These are phyloP conservation scores for Musa troglodytarum DNA, from an alignment of 176 grass and related monocot species.

Conservation along the genomic window DNA sequence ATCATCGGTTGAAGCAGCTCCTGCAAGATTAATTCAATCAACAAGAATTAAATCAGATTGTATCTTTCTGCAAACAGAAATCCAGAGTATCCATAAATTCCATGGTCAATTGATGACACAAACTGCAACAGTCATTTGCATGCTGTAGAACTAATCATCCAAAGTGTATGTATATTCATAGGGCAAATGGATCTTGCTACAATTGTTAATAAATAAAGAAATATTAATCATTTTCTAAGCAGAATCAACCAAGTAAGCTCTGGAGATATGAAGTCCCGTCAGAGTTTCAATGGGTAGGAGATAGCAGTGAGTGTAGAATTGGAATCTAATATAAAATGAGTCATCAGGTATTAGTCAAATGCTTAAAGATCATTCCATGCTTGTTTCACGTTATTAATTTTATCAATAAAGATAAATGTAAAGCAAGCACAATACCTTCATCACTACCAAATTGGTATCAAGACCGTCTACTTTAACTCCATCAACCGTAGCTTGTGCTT, in stretches of 20 bases:
- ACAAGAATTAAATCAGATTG: not conserved
- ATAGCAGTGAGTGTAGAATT: not conserved
- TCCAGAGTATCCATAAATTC: not conserved
- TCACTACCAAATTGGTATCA: slow-evolving; percentile 90
- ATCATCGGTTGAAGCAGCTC: slow-evolving; percentile 7
- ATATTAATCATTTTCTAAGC: not conserved
- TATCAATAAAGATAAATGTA: not conserved
- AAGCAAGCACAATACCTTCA: slow-evolving; percentile 54
- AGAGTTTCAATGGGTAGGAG: not conserved
- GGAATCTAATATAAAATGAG: not conserved
- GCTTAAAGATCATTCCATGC: not conserved
- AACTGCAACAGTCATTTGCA: not conserved
- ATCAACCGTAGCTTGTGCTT: slow-evolving; percentile 74
- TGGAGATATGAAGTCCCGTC: not conserved
- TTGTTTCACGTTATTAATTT: not conserved
- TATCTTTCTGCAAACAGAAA: not conserved
- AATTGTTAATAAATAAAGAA: not conserved
- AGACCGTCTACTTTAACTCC: slow-evolving; percentile 98
- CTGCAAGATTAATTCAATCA: slow-evolving; percentile 6
- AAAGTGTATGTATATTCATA: not conserved
- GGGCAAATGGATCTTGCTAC: not conserved
- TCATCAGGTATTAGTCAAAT: not conserved
- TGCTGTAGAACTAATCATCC: not conserved
- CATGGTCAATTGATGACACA: not conserved
- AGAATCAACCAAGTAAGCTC: not conserved